Percentiles rank a stretch among this genome's conserved stretches.
Evolutionary conservation across 176 grass and related monocot species (phyloP).

Genomic region (Carex scoparia): DNA sequence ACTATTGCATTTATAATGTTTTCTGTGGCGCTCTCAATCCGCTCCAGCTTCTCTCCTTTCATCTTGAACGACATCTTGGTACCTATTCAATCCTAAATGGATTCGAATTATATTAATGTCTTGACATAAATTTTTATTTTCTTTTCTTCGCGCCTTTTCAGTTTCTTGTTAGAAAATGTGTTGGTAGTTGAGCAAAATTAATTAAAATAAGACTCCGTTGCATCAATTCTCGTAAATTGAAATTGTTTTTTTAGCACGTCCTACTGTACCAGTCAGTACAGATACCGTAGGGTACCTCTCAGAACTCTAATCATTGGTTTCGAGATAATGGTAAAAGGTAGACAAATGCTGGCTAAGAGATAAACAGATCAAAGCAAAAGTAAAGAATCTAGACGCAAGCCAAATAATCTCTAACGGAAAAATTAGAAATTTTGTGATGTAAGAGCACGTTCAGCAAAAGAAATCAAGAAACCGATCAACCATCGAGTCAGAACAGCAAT

Average conservation of each 20-base stretch:
- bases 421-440: not conserved
- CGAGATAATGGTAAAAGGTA: not conserved
- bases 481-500: not conserved
- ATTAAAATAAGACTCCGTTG: not conserved
- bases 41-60: slow-evolving; percentile 44
- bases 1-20: slow-evolving; percentile 60
- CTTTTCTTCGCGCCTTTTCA: not conserved
- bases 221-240: not conserved
- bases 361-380: not conserved
- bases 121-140: not conserved
- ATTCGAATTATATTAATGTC: not conserved
- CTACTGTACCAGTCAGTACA: not conserved
- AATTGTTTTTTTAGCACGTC: not conserved
- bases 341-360: not conserved
- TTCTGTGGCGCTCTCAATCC: slow-evolving; percentile 43
- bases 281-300: not conserved
- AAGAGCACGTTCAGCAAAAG: not conserved
- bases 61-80: slow-evolving; percentile 20
- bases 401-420: not conserved
- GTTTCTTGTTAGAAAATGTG: not conserved
- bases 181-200: not conserved
- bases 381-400: not conserved
- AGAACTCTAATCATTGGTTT: not conserved
- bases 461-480: not conserved
- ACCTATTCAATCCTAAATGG: not conserved